Percentiles rank a stretch among this genome's conserved stretches.
These are phyloP conservation scores for Phytophthora palmivora DNA, from an alignment of 352 stramenopile species.

Conservation along the genomic window DNA sequence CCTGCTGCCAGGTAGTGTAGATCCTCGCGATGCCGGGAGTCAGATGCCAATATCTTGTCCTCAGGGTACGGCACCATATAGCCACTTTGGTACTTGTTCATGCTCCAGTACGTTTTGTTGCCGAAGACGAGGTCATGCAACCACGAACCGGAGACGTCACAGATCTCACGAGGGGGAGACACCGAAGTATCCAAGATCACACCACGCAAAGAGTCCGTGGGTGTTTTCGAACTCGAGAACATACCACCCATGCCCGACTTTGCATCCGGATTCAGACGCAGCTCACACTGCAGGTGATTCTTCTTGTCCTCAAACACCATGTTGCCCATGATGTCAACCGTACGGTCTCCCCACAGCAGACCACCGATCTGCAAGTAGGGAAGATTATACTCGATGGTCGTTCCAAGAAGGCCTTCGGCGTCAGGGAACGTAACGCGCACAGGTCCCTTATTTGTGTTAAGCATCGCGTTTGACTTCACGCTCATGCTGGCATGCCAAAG, in stretches of 20 bases:
- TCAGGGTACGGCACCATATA: conserved; percentile 65
- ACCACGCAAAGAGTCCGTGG: conserved; percentile 76
- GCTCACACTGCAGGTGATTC: conserved; percentile 70
- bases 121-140: conserved; percentile 77
- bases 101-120: conserved; percentile 77
- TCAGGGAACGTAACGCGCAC: conserved; percentile 78
- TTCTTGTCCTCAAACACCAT: conserved; percentile 84
- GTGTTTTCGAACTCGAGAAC: conserved; percentile 81
- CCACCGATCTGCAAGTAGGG: conserved; percentile 79
- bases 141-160: conserved; percentile 80
- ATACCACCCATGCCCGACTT: conserved; percentile 90
- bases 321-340: conserved; percentile 74
- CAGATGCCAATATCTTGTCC: conserved; percentile 69
- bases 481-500: conserved; percentile 81
- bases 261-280: conserved; percentile 86
- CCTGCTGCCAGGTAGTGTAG: conserved; percentile 67
- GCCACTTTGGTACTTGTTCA: conserved; percentile 64
- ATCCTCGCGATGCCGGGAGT: conserved; percentile 80
- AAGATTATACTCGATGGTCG: conserved; percentile 74
- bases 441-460: conserved; percentile 81
- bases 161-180: conserved; percentile 59
- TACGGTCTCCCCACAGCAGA: conserved; percentile 84
- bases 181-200: conserved; percentile 73
- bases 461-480: conserved; percentile 87
- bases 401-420: conserved; percentile 39